Evolutionary conservation across 345 rosid genomes (phyloP).

Genomic region (Euphorbia lathyris): DNA sequence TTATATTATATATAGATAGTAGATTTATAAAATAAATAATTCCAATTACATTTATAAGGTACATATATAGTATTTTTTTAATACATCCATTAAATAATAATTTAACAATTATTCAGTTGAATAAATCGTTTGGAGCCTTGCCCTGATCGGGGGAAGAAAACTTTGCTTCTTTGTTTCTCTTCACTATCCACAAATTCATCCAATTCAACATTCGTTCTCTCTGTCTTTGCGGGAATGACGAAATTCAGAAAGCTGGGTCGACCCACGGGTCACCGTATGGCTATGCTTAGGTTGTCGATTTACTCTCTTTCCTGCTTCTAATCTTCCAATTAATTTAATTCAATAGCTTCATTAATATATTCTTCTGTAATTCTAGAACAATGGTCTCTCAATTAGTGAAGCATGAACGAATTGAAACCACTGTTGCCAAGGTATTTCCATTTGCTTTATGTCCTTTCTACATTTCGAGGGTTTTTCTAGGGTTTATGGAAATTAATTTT

Average conservation of each 20-base stretch:
- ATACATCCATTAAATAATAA: too few relatives aligned
- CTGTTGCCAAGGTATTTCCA: constrained; percentile 67
- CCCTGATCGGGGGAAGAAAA: too few relatives aligned
- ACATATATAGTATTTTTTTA: too few relatives aligned
- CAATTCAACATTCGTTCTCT: background rate
- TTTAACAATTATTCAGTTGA: too few relatives aligned
- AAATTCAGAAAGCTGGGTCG: constrained; percentile 83
- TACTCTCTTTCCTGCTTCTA: background rate
- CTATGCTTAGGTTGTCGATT: constrained; percentile 72
- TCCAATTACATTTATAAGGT: too few relatives aligned
- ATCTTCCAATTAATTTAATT: background rate
- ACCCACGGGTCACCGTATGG: constrained; percentile 76
- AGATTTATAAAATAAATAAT: too few relatives aligned
- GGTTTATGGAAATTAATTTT: constrained; percentile 14
- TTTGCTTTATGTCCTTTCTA: background rate
- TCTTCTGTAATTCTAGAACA: constrained; percentile 41
- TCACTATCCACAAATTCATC: background rate
- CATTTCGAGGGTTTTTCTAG: constrained; percentile 25
- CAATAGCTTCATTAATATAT: background rate
- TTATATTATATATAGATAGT: too few relatives aligned
- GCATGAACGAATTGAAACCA: constrained; percentile 91
- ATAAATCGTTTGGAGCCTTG: too few relatives aligned
- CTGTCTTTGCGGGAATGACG: constrained; percentile 41
- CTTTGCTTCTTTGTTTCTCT: background rate
- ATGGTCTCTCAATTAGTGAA: constrained; percentile 95